A percentile compares a stretch with the other conserved stretches of the same genome.
Conservation (phyloP, 129 eudicot species). For the carrot (Daucus carota) region DNA sequence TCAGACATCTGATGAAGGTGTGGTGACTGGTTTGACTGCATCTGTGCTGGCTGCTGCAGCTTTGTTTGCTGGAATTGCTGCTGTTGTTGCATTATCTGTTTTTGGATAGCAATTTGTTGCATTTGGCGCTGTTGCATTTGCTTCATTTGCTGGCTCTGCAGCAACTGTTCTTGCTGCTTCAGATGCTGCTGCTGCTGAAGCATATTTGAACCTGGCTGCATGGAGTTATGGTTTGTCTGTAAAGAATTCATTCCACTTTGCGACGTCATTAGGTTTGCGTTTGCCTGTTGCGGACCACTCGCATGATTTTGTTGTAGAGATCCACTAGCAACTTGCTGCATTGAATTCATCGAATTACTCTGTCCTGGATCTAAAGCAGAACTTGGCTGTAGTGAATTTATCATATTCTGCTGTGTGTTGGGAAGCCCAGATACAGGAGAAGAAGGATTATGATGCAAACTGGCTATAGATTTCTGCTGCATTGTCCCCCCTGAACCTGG, state of each 20-base stretch:
- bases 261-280: conserved; percentile 39
- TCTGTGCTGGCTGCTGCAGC: conserved; percentile 46
- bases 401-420: conserved; percentile 54
- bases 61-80: conserved; percentile 54
- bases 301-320: conserved; percentile 72
- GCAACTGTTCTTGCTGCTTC: conserved; percentile 74
- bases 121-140: conserved; percentile 33
- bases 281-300: conserved; percentile 61
- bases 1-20: conserved; percentile 76
- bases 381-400: conserved; percentile 51
- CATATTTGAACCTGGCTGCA: conserved; percentile 44
- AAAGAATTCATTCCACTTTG: conserved; percentile 48
- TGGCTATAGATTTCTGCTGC: conserved; percentile 55
- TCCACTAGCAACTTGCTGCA: conserved; percentile 61
- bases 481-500: conserved; percentile 53
- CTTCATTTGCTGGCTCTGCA: conserved; percentile 59
- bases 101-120: conserved; percentile 42
- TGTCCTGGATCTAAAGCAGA: conserved; percentile 61
- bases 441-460: conserved; percentile 56
- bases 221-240: conserved; percentile 39
- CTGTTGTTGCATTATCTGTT: conserved; percentile 31
- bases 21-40: conserved; percentile 56
- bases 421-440: conserved; percentile 44
- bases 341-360: conserved; percentile 42
- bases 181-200: conserved; percentile 60